phyloP scores from a whole-genome alignment of 305 asterid genomes.

The Coffea humblotiana region DNA sequence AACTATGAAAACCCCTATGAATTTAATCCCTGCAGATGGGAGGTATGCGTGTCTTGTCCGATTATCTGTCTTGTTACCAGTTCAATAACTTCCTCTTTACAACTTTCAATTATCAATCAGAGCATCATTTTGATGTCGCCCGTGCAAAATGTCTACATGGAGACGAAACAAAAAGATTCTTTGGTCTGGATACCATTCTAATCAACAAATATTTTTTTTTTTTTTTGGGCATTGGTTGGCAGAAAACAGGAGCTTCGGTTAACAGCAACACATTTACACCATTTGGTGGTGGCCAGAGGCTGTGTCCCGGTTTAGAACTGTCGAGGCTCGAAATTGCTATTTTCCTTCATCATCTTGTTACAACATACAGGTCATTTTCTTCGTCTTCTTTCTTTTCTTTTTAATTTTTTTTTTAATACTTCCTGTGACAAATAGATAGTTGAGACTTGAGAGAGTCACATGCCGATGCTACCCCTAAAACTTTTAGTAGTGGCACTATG shows the following conservation, averaged over 20 bases:
- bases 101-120: constrained; percentile 1
- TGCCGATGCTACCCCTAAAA: not conserved
- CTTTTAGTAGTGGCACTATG: not conserved
- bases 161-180: not conserved
- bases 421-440: not conserved
- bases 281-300: constrained; percentile 97
- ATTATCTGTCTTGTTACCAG: not conserved
- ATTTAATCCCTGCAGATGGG: constrained; percentile 96
- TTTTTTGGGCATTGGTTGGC: constrained; percentile 7
- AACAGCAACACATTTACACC: constrained; percentile 76
- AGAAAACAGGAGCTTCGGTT: constrained; percentile 48
- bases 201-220: not conserved
- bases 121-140: not conserved
- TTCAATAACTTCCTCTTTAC: not conserved
- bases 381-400: too few species aligned
- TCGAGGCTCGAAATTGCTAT: constrained; percentile 87
- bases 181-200: not conserved
- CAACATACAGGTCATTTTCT: constrained; percentile 63
- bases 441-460: not conserved
- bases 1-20: constrained; percentile 72
- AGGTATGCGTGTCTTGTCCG: constrained; percentile 33
- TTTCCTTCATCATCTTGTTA: constrained; percentile 83
- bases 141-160: not conserved
- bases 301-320: constrained; percentile 91
- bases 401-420: too few species aligned